Evolutionary conservation across 257 asterid genomes (phyloP), one percentile per base, ranked within the genome.

Genomic region (Salvia miltiorrhiza): DNA sequence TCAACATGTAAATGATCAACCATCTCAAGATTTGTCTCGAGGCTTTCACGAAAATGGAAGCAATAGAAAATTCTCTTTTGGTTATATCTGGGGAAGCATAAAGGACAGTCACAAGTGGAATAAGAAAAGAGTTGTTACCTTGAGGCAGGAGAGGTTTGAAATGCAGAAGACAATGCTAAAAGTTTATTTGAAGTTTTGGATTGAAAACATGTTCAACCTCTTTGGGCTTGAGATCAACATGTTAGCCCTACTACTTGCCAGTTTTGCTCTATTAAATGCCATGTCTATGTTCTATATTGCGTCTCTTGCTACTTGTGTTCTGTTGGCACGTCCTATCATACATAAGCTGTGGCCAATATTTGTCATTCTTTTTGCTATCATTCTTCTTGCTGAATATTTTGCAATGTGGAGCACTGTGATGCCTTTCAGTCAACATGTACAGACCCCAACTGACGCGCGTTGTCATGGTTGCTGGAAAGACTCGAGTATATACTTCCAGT

Each of bases 211-310:
- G 96, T 94, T 89, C 83, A 94, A 87, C 76, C 96, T 94, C 68
- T 89, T 89, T 69, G 99, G 99, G 72, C 99, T 94, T 70, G 98
- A 94, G 92, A 91, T 94, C 76, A 91, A 86, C 76, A 94, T 94
- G 99, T 74, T 89, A 21, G 93, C 84, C 28, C 80, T 94, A 69
- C 85, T 94, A 56, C 82, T 94, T 67, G 87, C 99, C 76, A 94
- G 99, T 81, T 94, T 94, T 75, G 98, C 97, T 44, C 76, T 91
- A 79, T 79, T 94, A 40, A 94, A 94, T 77, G 96, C 90, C 30
- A 50, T 89, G 77, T 94, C 99, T 43, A 73, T 94, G 76, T 76
- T 91, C 64, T 94, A 91, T 58, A 82, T 94, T 72, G 93, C 81
- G 11, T 85, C 83, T 79, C 90, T 94, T 32, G 96, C 94, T 65